Evolutionary conservation across 2,329 filamentous ascomycete genomes (phyloP), one percentile per base, ranked within the genome.

Genomic region (Alternaria triticina): DNA sequence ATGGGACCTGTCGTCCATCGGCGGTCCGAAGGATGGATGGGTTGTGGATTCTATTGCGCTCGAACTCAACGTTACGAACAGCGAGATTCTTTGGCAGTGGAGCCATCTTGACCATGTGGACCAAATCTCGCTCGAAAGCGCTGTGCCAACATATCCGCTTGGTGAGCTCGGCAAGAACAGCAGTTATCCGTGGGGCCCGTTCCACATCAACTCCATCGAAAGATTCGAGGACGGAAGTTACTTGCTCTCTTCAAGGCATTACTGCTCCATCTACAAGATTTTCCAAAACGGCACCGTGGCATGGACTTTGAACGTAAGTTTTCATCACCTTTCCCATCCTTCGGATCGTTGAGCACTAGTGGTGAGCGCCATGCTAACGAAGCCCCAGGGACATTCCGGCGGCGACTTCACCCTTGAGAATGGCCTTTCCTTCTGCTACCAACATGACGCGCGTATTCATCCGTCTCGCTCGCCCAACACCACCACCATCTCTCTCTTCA

Each of bases 381-480:
- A 4, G 3, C 9, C 46, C 5, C 6, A 62, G 63, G 61, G 57
- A 8, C 49, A 60, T 1, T 55, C 56, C 4, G 60, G 63, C 9
- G 60, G 63, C 7, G 61, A 66, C 45, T 61, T 64, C 45, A 47
- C 49, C 5, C 54, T 64, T 12, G 36, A 46, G 6, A 61, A 64
- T 30, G 46, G 56, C 22, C 54, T 64, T 13, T 56, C 57, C 0
- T 66, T 64, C 40, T 64, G 64, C 27, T 66, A 61, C 27, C 61
- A 66, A 27, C 64, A 66, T 28, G 64, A 66, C 25, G 64, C 64
- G 10, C 57, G 64, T 23, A 46, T 66, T 0, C 57, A 64, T 43
- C 11, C 54, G 5, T 57, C 54, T 36, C 43, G 13, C 5, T 23
- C 10, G 6, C 17, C 43, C 27, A 57, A 33, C 44, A 57, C 54